Evolutionary conservation across 1,139 yeast species (phyloP), one percentile per base, ranked within the genome.

Genomic region (Kodamaea plutei): DNA sequence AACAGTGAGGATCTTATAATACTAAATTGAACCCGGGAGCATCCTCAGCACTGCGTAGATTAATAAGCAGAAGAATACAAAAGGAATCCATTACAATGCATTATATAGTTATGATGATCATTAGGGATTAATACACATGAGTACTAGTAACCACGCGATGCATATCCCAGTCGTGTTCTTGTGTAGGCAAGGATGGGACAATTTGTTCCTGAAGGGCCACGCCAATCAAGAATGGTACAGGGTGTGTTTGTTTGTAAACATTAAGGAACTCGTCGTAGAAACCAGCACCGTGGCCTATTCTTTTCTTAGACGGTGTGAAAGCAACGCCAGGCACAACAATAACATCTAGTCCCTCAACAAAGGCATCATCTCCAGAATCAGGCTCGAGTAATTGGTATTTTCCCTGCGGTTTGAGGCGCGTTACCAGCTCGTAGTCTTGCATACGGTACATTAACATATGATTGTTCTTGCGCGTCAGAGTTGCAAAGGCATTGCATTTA

Each of bases 261-360:
- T 63, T 58, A 23, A 87, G 65, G 50, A 76, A 89, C 43, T 80
- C 85, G 53, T 91, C 97, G 54, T 91, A 91, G 54, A 74, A 88
- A 0, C 96, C 98, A 8, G 81, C 93, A 1, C 98, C 98, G 52
- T 88, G 95, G 1, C 97, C 98, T 33, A 91, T 54, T 35, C 98
- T 56, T 20, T 65, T 60, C 30, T 79, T 75, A 6, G 44, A 32
- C 1, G 38, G 43, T 3, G 82, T 69, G 51, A 85, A 89, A 1
- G 87, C 96, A 1, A 91, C 80, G 0, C 95, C 97, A 0, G 97
- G 98, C 0, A 91, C 64, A 2, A 91, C 56, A 6, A 91, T 62
- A 16, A 88, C 48, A 45, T 89, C 96, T 18, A 91, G 55, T 0
- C 58, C 79, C 10, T 50, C 43, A 8, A 44, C 42, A 41, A 74